Evolutionary conservation across 1,284 basidiomycete genomes (phyloP).

Genomic region (Bjerkandera adusta): DNA sequence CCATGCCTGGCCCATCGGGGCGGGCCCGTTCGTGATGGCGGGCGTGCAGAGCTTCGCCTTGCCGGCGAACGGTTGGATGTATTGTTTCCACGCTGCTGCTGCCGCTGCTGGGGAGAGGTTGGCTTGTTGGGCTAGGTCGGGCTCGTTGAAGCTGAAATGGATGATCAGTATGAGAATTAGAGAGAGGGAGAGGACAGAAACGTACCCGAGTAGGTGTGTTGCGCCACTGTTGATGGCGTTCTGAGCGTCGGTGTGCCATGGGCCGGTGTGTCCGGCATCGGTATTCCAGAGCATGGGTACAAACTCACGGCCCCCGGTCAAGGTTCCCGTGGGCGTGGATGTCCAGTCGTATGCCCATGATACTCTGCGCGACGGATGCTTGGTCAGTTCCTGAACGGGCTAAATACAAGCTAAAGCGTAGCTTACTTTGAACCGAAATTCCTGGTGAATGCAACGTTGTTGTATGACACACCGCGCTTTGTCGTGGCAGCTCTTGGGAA

Average conservation of each 20-base stretch:
- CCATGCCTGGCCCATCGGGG: conserved; percentile 33
- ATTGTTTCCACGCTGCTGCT: conserved; percentile 28
- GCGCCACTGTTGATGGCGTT: conserved; percentile 30
- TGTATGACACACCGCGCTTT: conserved; percentile 32
- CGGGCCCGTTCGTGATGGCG: conserved; percentile 33
- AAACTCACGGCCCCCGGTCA: conserved; percentile 23
- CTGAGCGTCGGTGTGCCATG: conserved; percentile 26
- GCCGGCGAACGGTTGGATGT: conserved; percentile 33
- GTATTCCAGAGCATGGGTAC: conserved; percentile 31
- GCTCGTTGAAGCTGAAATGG: conserved; percentile 33
- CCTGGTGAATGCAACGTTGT: conserved; percentile 23
- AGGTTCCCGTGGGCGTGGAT: conserved; percentile 18
- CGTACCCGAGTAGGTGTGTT: conserved; percentile 30
- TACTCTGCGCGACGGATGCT: conserved; percentile 14
- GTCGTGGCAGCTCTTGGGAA: conserved; percentile 8
- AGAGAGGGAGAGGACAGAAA: conserved; percentile 1
- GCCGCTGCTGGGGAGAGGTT: conserved; percentile 30
- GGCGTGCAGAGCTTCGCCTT: conserved; percentile 32
- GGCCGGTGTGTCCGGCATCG: conserved; percentile 19
- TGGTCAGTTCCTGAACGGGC: background rate
- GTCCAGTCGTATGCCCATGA: conserved; percentile 32
- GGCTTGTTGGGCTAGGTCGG: conserved; percentile 30
- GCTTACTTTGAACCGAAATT: conserved; percentile 26
- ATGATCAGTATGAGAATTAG: background rate
- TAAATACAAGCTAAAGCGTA: background rate